These are phyloP conservation scores for Alternaria conjuncta DNA, from an alignment of 2,329 filamentous ascomycete species.

Conservation along the genomic window DNA sequence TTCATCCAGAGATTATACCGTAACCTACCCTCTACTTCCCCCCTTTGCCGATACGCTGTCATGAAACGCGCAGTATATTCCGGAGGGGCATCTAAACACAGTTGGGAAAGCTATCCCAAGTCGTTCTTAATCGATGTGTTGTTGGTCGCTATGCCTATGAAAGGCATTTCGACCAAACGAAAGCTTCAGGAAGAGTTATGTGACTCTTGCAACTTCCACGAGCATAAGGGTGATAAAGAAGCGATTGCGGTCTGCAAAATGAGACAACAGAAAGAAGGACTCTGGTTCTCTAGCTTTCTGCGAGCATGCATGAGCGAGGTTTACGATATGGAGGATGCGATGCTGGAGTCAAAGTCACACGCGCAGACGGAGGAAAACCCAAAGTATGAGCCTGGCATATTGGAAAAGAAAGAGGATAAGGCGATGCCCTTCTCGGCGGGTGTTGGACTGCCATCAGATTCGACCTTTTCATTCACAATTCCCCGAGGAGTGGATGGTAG, in stretches of 20 bases:
- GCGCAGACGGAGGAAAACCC: neutral
- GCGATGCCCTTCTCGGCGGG: neutral
- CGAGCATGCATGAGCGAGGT: neutral
- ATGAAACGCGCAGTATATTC: too few species aligned
- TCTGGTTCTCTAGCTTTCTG: neutral
- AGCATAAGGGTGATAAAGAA: neutral
- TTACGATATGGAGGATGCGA: neutral
- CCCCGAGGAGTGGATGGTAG: neutral
- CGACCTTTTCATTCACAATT: too few species aligned
- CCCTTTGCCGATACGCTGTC: neutral
- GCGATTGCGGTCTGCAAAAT: neutral
- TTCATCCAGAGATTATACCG: too few species aligned
- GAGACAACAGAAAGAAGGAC: neutral
- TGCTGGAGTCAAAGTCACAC: neutral
- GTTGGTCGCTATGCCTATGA: rapidly evolving
- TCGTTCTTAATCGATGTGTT: neutral
- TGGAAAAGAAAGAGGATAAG: neutral
- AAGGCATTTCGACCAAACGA: neutral
- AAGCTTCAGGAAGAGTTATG: neutral
- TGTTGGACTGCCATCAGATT: too few species aligned
- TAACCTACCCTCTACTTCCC: neutral
- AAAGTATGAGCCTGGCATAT: neutral
- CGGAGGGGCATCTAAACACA: too few species aligned
- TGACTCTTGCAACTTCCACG: neutral
- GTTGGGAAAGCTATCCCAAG: neutral